phyloP scores from a whole-genome alignment of 2,329 filamentous ascomycete genomes.

The Blumeriella jaapii region DNA sequence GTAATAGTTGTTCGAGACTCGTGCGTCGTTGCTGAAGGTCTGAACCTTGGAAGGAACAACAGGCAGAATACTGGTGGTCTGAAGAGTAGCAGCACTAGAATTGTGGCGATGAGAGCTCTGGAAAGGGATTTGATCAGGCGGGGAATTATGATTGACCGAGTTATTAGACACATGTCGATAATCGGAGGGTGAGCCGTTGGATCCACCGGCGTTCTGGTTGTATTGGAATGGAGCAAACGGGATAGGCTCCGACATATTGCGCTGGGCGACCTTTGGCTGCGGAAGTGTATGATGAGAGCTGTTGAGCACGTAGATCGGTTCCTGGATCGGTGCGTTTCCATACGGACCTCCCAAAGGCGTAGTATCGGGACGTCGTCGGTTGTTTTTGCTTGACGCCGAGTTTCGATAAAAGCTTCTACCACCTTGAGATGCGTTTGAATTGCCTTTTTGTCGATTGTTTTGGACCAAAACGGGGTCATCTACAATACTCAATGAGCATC shows the following conservation, averaged over 20 bases:
- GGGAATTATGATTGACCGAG: no score
- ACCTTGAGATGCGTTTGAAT: neutral
- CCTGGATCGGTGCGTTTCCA: neutral
- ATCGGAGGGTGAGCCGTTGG: no score
- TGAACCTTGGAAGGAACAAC: neutral
- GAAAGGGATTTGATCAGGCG: neutral
- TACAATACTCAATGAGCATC: neutral
- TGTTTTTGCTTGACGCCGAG: neutral
- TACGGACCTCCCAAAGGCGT: neutral
- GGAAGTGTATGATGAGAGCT: neutral
- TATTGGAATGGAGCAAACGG: no score
- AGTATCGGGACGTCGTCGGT: neutral
- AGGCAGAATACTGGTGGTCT: neutral
- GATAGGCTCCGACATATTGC: neutral
- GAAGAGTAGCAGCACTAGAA: neutral
- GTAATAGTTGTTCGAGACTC: no score
- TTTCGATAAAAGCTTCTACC: neutral
- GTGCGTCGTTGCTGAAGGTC: constrained; percentile 1
- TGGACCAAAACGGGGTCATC: no score
- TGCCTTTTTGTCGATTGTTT: neutral
- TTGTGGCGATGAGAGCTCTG: neutral
- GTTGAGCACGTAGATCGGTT: neutral
- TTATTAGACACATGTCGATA: no score
- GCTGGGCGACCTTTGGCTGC: neutral
- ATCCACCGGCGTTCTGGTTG: no score